Evolutionary conservation across 805 yeast species (phyloP), one percentile per base, ranked within the genome.

Genomic region (Komagataella ulmi): DNA sequence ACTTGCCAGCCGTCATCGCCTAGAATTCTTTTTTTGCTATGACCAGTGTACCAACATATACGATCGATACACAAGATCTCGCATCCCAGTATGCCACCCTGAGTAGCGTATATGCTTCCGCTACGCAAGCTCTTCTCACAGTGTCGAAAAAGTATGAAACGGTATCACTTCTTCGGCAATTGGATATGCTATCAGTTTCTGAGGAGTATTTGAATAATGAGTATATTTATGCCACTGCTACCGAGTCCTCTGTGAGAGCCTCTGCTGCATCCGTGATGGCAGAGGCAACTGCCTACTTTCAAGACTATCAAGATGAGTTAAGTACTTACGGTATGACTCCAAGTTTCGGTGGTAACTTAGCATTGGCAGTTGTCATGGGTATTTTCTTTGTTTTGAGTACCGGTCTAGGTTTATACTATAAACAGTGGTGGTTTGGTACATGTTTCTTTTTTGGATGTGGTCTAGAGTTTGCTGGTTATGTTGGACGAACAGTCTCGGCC

Each of bases 391-490:
- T 63, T 0, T 51, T 60, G 19, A 84, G 83, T 49, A 53, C 72
- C 2, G 58, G 55, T 2, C 58, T 75, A 3, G 79, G 79, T 1
- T 17, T 73, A 0, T 70, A 64, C 57, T 75, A 69, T 55, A 71
- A 68, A 46, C 85, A 83, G 56, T 74, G 76, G 73, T 87, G 90
- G 85, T 79, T 85, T 60, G 76, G 81, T 5, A 58, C 69, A 1
- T 73, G 85, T 14, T 76, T 83, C 65, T 60, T 74, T 46, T 65
- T 73, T 54, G 88, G 88, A 1, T 62, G 74, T 17, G 72, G 72
- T 0, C 65, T 85, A 24, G 95, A 87, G 64, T 66, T 81, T 48
- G 66, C 77, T 0, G 95, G 96, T 1, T 88, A 84, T 61, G 62
- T 75, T 7, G 88, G 81, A 3, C 67, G 96, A 51, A 61, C 74